phyloP scores from a whole-genome alignment of 768 basidiomycete genomes.

The Tulasnella sp. region DNA sequence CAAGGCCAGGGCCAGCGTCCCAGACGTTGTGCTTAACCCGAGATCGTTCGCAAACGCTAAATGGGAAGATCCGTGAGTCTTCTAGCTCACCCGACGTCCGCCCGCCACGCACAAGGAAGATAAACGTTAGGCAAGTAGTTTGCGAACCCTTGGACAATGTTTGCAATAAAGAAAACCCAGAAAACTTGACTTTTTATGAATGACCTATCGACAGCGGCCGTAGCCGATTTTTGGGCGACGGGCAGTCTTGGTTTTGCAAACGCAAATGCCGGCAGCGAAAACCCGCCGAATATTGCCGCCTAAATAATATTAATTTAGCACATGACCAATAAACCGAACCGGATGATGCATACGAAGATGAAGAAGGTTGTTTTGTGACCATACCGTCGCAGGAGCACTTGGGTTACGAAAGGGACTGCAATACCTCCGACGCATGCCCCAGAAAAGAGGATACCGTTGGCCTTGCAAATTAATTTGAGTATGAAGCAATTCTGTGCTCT shows the following conservation, averaged over 20 bases:
- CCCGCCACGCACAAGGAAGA: conserved; percentile 8
- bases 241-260: conserved; percentile 20
- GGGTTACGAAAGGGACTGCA: neutral
- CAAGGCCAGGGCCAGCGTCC: conserved; percentile 14
- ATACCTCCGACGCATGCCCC: conserved; percentile 23
- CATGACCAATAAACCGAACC: no score
- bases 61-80: neutral
- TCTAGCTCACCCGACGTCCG: neutral
- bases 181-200: conserved; percentile 13
- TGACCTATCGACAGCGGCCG: neutral
- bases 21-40: conserved; percentile 13
- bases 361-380: conserved; percentile 18
- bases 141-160: conserved; percentile 4
- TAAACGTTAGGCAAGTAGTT: conserved; percentile 16
- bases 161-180: conserved; percentile 18
- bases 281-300: conserved; percentile 2
- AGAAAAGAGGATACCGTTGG: conserved; percentile 20
- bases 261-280: conserved; percentile 3
- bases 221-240: neutral
- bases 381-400: conserved; percentile 5
- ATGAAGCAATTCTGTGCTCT: neutral
- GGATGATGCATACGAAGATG: neutral
- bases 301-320: neutral
- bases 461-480: neutral
- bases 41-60: conserved; percentile 21